A percentile compares a stretch with the other conserved stretches of the same genome.
Conservation (phyloP, 495 filamentous ascomycete species). For the Hypoxylon perforatum region DNA sequence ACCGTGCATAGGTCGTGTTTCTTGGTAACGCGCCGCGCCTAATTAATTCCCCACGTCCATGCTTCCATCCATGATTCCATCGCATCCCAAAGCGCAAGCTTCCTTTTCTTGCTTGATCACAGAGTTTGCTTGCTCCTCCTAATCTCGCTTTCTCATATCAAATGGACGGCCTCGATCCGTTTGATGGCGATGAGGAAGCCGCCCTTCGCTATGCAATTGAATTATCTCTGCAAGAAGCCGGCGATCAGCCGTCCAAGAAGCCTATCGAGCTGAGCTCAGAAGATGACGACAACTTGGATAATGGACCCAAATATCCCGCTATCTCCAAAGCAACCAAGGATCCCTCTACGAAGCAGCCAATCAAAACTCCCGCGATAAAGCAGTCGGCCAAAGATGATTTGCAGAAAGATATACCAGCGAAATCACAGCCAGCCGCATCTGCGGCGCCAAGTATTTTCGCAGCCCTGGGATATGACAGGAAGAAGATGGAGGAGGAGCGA, state of each 20-base stretch:
- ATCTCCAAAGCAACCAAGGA: conserved; percentile 13
- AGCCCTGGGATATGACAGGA: conserved; percentile 72
- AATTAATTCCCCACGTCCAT: conserved; percentile 11
- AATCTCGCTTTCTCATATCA: background rate
- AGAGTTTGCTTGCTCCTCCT: background rate
- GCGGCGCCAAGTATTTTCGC: conserved; percentile 10
- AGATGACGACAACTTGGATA: conserved; percentile 38
- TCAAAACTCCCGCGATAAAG: background rate
- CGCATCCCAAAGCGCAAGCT: background rate
- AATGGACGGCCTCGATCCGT: conserved; percentile 37
- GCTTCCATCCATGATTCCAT: background rate
- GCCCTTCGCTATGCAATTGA: conserved; percentile 58
- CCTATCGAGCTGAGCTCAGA: conserved; percentile 38
- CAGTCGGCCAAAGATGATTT: background rate
- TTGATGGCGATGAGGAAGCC: conserved; percentile 56
- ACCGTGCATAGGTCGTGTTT: conserved; percentile 28
- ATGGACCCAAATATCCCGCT: conserved; percentile 26
- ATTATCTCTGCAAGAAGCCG: conserved; percentile 52
- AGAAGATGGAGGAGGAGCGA: conserved; percentile 87
- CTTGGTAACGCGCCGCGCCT: conserved; percentile 1
- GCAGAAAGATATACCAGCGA: background rate
- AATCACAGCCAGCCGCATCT: conserved; percentile 7
- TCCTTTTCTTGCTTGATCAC: background rate
- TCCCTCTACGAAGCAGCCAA: background rate
- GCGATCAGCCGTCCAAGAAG: conserved; percentile 16